Conservation (phyloP, 306 rosid species). For the Vigna nakashimae region DNA sequence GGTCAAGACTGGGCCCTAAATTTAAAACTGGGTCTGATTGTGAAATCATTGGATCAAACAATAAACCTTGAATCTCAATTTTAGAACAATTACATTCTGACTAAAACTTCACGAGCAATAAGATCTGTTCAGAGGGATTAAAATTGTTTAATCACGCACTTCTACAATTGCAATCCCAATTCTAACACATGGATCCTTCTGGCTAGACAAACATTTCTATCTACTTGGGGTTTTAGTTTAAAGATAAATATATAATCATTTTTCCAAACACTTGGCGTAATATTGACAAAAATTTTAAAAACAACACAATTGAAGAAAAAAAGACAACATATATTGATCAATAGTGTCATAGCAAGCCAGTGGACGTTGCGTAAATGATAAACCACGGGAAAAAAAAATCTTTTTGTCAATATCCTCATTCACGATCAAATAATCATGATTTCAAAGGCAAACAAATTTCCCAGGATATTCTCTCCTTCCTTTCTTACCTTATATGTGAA, state of each 20-base stretch:
- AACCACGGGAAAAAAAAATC: background rate
- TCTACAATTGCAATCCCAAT: background rate
- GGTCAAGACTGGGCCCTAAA: background rate
- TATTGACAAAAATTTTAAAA: background rate
- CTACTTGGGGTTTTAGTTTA: background rate
- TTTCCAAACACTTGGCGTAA: background rate
- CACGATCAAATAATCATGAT: background rate
- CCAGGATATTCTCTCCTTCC: constrained; percentile 13
- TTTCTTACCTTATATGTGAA: constrained; percentile 69
- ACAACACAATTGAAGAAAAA: background rate
- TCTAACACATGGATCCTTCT: background rate
- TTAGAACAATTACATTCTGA: background rate
- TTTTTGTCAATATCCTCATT: background rate
- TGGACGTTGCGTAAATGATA: background rate
- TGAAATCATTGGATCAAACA: background rate
- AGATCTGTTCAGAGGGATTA: background rate
- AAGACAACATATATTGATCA: background rate
- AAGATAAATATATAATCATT: background rate
- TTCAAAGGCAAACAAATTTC: background rate
- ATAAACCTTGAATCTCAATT: background rate
- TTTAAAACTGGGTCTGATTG: background rate
- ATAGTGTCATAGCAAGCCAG: background rate
- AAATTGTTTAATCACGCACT: background rate
- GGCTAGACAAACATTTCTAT: background rate
- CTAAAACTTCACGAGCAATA: background rate